Evolutionary conservation across 2,329 filamentous ascomycete species (phyloP), one percentile per base, ranked within the genome.

Genomic region (Neurospora sp.): DNA sequence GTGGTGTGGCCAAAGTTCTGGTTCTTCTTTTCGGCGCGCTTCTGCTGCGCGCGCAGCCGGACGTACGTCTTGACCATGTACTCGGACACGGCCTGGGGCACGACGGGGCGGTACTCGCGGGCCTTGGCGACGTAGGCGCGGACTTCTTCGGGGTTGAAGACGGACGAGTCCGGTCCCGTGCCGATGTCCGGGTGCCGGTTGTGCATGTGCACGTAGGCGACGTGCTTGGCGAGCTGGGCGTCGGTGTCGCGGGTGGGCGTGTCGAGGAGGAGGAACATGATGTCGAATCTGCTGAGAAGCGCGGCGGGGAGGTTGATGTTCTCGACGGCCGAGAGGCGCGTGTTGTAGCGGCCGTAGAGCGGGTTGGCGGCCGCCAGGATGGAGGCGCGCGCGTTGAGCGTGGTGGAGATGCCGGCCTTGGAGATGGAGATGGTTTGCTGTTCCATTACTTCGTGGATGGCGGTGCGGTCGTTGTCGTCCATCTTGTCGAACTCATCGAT

Each of bases 291-390:
- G 28, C 28, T 33, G 28, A 33, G 28, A 6, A 33, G 28, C 23
- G 96, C 96, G 19, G 96, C 96, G n/a, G 96, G 96, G 52, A 99
- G 89, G 81, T 99, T 99, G 82, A 99, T 99, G 81, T 99, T 99
- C 81, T 99, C 96, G 36, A 99, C 94, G 0, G 96, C 96, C 0
- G 95, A 97, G 76, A 99, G 91, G 73, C 93, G 92, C 70, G 96
- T 96, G 82, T 99, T 99, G 85, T 99, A 99, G 72, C 96, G 92
- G 73, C 96, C 96, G 77, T 99, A 99, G 57, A 99, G 87, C 70
- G 96, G 96, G 82, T 99, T 99, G 74, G 96, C 96, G 23, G 96
- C 96, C 19, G 96, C 95, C 17, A 99, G 88, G 77, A 99, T 97
- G 0, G 93, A 97, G 23, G 96, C 98, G 72, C 96, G 91, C 28